Percentiles rank a stretch among this genome's conserved stretches.
Evolutionary conservation across 495 filamentous ascomycete genomes (phyloP).

Genomic region (Trichoderma asperelloides): DNA sequence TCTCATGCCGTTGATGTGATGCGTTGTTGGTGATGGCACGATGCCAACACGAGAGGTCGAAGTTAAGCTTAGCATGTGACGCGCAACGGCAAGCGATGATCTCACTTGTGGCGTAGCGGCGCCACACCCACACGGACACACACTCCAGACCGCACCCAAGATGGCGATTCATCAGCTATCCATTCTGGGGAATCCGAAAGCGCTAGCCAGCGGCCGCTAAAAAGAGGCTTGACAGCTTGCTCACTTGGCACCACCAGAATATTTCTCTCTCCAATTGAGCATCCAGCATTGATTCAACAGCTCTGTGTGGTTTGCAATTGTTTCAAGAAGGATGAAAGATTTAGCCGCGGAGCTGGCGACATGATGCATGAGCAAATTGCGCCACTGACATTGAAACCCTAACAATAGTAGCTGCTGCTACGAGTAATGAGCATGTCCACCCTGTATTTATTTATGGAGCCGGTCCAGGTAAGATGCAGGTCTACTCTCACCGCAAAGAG

Average conservation of each 20-base stretch:
- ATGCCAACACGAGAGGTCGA: not conserved
- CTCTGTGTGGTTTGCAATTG: not conserved
- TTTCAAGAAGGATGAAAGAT: too few relatives aligned
- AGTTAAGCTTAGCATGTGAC: constrained; percentile 3
- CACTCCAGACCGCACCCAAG: not conserved
- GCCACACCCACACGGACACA: constrained; percentile 4
- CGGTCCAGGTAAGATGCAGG: not conserved
- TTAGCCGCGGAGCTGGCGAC: not conserved
- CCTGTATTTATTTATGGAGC: not conserved
- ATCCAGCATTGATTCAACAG: not conserved
- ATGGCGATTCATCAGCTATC: not conserved
- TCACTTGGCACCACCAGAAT: not conserved
- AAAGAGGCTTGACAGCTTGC: not conserved
- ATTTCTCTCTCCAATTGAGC: not conserved
- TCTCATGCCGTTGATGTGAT: not conserved
- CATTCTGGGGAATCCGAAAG: not conserved
- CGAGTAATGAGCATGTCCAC: not conserved
- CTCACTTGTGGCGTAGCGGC: constrained; percentile 6
- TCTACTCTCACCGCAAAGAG: not conserved
- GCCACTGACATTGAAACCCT: not conserved
- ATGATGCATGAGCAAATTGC: not conserved
- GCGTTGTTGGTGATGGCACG: not conserved
- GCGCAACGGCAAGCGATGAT: constrained; percentile 1
- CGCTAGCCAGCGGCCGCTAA: constrained; percentile 3
- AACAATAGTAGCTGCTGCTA: not conserved